These are phyloP conservation scores for Aspergillus cejpii DNA, from an alignment of 2,329 filamentous ascomycete species.

Conservation along the genomic window DNA sequence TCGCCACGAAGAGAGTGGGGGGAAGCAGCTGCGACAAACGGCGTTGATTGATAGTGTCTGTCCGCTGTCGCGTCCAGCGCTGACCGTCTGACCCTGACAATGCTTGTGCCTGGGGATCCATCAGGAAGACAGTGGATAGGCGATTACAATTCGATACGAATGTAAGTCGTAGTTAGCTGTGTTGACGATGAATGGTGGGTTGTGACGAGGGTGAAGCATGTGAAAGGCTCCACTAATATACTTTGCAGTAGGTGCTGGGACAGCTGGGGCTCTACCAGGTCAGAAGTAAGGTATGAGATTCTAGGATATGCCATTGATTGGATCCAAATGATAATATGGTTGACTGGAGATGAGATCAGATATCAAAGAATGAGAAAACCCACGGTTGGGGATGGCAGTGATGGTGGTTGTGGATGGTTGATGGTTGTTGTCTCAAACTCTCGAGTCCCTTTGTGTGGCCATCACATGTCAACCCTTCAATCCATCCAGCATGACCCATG, in stretches of 20 bases:
- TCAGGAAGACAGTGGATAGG: not conserved
- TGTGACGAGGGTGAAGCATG: conserved; percentile 15
- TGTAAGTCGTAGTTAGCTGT: not conserved
- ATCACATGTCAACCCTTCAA: not conserved
- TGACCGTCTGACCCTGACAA: not conserved
- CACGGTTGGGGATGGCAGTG: not conserved
- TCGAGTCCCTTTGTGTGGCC: not conserved
- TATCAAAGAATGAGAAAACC: not conserved
- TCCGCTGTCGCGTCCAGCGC: not conserved
- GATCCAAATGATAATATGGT: not conserved
- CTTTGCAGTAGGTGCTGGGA: not conserved
- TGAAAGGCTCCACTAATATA: conserved; percentile 16
- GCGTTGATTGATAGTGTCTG: not conserved
- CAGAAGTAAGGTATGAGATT: not conserved
- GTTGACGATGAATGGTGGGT: not conserved
- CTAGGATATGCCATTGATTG: not conserved
- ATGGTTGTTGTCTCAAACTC: not conserved
- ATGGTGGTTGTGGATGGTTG: not conserved
- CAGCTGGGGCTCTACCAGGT: not conserved
- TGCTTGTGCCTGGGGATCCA: not conserved
- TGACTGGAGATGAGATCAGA: not conserved
- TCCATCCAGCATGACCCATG: not conserved
- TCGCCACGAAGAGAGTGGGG: not conserved
- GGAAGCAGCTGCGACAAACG: not conserved
- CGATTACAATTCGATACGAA: not conserved